These are phyloP conservation scores for Fragaria ananassa DNA, from an alignment of 306 rosid species.

Conservation along the genomic window DNA sequence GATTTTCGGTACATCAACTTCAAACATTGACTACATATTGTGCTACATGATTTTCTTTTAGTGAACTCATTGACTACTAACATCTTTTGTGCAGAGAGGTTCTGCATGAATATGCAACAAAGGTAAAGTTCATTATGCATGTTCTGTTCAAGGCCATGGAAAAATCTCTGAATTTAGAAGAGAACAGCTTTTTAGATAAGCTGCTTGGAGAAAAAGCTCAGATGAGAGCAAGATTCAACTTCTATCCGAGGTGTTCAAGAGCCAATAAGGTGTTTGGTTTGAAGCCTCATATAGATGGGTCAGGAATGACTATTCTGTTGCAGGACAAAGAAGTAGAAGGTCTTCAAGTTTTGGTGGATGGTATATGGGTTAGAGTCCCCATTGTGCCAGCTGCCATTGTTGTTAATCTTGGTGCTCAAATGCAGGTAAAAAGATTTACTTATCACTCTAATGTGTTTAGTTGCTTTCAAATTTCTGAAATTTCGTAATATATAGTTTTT, in stretches of 20 bases:
- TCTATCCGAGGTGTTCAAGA: slow-evolving; percentile 64
- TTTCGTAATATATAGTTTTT: too few species aligned
- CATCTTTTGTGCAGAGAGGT: slow-evolving; percentile 35
- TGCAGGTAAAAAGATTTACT: background rate
- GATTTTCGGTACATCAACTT: slow-evolving; percentile 39
- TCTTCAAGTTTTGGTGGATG: slow-evolving; percentile 65
- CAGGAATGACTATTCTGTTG: slow-evolving; percentile 56
- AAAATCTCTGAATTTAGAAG: slow-evolving; percentile 62
- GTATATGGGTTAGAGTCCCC: slow-evolving; percentile 38
- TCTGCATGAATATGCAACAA: slow-evolving; percentile 43
- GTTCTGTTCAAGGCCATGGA: slow-evolving; percentile 65
- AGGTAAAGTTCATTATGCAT: slow-evolving; percentile 35
- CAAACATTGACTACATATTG: background rate
- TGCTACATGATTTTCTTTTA: background rate
- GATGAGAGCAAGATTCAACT: slow-evolving; percentile 54
- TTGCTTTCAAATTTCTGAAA: background rate
- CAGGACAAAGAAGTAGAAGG: slow-evolving; percentile 72
- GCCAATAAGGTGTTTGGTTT: slow-evolving; percentile 60
- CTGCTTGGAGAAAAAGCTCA: slow-evolving; percentile 39
- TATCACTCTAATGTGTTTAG: background rate
- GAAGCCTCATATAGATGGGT: slow-evolving; percentile 71
- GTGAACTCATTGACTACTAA: background rate
- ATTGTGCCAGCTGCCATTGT: background rate
- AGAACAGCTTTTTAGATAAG: slow-evolving; percentile 47
- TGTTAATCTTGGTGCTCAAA: background rate